A percentile compares a stretch with the other conserved stretches of the same genome.
phyloP scores from a whole-genome alignment of 805 yeast species.

The Kuraishia molischiana region DNA sequence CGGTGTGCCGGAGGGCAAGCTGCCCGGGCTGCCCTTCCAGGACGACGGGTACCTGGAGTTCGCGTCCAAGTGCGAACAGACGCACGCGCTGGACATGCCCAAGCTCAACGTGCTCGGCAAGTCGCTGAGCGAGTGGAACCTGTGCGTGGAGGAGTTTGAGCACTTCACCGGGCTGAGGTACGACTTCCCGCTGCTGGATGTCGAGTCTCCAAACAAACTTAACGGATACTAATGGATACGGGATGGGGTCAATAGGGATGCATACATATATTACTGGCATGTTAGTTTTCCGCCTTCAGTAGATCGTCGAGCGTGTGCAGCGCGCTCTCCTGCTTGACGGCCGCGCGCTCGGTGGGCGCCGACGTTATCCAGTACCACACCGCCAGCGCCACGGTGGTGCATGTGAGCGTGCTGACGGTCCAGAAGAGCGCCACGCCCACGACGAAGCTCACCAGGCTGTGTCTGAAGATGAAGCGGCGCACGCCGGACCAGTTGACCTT shows the following conservation, averaged over 20 bases:
- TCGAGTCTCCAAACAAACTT: constrained; percentile 20
- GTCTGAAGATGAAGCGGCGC: constrained; percentile 28
- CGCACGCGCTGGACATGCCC: neutral
- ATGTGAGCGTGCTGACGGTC: constrained; percentile 21
- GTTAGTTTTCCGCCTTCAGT: too few relatives aligned
- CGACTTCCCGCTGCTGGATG: constrained; percentile 20
- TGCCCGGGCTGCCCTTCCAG: neutral
- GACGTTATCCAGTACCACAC: constrained; percentile 11
- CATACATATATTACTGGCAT: too few relatives aligned
- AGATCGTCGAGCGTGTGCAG: too few relatives aligned
- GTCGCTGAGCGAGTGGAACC: constrained; percentile 42
- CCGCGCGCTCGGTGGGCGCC: too few relatives aligned
- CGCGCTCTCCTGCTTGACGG: too few relatives aligned
- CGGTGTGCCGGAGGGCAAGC: neutral
- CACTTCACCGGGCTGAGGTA: constrained; percentile 13
- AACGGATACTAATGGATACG: constrained; percentile 14
- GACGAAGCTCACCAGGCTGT: constrained; percentile 21
- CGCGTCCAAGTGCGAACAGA: neutral
- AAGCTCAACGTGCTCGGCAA: constrained; percentile 25
- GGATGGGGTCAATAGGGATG: too few relatives aligned
- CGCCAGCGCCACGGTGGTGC: constrained; percentile 16
- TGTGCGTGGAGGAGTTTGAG: constrained; percentile 36
- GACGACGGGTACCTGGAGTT: neutral
- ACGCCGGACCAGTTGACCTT: constrained; percentile 31
- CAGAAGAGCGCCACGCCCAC: constrained; percentile 29